phyloP scores from a whole-genome alignment of 352 stramenopile genomes.

The Globisporangium iwayamae region DNA sequence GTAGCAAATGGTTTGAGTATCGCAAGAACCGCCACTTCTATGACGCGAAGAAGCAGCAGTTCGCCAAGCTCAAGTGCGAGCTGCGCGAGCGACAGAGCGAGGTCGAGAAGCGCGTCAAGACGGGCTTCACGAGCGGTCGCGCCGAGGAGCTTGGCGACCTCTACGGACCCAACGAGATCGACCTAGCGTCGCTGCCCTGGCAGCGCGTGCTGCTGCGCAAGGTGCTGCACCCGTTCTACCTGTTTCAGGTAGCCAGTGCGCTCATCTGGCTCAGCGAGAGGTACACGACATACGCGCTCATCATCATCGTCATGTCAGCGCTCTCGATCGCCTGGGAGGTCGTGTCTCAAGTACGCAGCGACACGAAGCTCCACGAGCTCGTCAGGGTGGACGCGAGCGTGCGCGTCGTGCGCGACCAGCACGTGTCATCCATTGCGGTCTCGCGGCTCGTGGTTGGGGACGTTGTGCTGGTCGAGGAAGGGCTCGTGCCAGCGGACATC shows the following conservation, averaged over 20 bases:
- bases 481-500: slow-evolving; percentile 59
- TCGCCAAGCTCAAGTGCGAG: slow-evolving; percentile 53
- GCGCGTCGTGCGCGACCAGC: slow-evolving; percentile 53
- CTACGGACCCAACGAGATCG: slow-evolving; percentile 58
- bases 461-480: slow-evolving; percentile 63
- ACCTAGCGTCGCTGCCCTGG: slow-evolving; percentile 45
- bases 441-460: slow-evolving; percentile 61
- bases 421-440: slow-evolving; percentile 36
- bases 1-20: slow-evolving; percentile 56
- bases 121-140: slow-evolving; percentile 23
- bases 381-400: slow-evolving; percentile 55
- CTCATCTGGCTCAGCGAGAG: slow-evolving; percentile 65
- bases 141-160: slow-evolving; percentile 36
- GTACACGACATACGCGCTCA: slow-evolving; percentile 64
- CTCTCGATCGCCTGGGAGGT: slow-evolving; percentile 77
- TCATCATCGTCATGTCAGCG: slow-evolving; percentile 59
- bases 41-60: slow-evolving; percentile 43
- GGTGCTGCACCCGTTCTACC: slow-evolving; percentile 75
- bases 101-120: slow-evolving; percentile 24
- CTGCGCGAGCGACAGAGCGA: slow-evolving; percentile 43
- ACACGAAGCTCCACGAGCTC: slow-evolving; percentile 56
- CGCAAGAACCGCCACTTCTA: slow-evolving; percentile 66
- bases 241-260: slow-evolving; percentile 69
- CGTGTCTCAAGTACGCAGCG: slow-evolving; percentile 54
- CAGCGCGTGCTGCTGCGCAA: slow-evolving; percentile 53